A percentile compares a stretch with the other conserved stretches of the same genome.
Conservation (phyloP, 164 flowering plant species). For the Magnolia changhungtana region DNA sequence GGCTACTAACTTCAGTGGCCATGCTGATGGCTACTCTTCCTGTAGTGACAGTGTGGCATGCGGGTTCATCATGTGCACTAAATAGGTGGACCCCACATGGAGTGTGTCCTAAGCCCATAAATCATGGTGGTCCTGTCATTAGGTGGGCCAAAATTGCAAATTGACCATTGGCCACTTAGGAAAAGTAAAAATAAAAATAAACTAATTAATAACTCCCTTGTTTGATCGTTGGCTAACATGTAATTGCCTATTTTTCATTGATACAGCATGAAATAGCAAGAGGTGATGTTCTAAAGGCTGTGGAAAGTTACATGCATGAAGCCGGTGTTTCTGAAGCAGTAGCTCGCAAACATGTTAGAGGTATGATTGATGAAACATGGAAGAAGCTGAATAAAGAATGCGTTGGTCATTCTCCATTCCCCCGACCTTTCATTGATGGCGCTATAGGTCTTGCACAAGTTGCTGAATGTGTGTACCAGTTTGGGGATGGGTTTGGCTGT, state of each 20-base stretch:
- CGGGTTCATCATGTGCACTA: too few relatives aligned
- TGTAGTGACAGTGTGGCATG: too few relatives aligned
- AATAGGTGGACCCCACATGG: too few relatives aligned
- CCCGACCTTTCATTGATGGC: neutral
- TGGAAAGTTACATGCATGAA: conserved; percentile 16
- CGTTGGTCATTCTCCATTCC: conserved; percentile 2
- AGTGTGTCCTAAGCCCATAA: too few relatives aligned
- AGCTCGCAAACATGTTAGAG: conserved; percentile 14
- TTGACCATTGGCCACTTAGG: too few relatives aligned
- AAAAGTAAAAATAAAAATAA: too few relatives aligned
- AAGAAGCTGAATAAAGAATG: conserved; percentile 18
- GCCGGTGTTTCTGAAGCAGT: conserved; percentile 9
- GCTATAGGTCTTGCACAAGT: conserved; percentile 11
- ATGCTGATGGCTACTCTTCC: too few relatives aligned
- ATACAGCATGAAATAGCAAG: conserved; percentile 15
- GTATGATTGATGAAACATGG: conserved; percentile 8
- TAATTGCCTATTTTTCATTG: neutral
- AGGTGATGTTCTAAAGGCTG: conserved; percentile 16
- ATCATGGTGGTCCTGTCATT: too few relatives aligned
- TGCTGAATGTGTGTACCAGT: conserved; percentile 3
- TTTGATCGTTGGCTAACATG: too few relatives aligned
- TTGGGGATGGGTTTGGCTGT: conserved; percentile 17
- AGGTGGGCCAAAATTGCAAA: too few relatives aligned
- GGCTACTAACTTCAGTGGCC: too few relatives aligned
- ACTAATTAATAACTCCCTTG: too few relatives aligned